These are phyloP conservation scores for Cutaneotrichosporon mucoides DNA, from an alignment of 1,284 basidiomycete genomes.

Conservation along the genomic window DNA sequence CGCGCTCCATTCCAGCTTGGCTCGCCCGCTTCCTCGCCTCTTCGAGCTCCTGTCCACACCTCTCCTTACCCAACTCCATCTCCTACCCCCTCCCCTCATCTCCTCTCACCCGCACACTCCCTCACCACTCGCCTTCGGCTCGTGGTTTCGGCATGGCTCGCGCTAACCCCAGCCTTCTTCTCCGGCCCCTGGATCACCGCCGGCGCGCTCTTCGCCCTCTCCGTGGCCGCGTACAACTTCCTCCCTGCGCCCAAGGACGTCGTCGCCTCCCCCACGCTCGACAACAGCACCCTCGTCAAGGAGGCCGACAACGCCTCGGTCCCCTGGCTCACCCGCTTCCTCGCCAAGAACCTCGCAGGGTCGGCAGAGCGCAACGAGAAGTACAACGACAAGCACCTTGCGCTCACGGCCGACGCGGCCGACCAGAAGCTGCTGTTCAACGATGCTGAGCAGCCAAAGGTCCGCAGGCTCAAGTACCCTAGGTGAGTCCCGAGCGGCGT, in stretches of 20 bases:
- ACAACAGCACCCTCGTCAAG: conserved; percentile 28
- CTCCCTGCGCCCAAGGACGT: conserved; percentile 34
- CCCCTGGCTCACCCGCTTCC: conserved; percentile 44
- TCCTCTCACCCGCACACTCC: too few species aligned
- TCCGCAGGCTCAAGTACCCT: conserved; percentile 47
- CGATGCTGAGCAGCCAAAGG: conserved; percentile 49
- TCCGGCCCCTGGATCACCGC: conserved; percentile 43
- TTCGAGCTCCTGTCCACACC: too few species aligned
- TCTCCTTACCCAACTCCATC: too few species aligned
- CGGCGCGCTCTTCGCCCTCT: conserved; percentile 31
- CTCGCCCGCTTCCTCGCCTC: too few species aligned
- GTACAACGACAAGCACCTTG: conserved; percentile 49
- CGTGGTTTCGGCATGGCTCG: neutral
- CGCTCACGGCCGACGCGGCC: conserved; percentile 43
- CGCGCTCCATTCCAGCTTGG: too few species aligned
- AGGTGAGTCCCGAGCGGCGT: conserved; percentile 31
- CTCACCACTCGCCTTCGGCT: neutral
- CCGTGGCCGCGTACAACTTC: conserved; percentile 37
- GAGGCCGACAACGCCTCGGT: conserved; percentile 16
- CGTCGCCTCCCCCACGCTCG: conserved; percentile 31
- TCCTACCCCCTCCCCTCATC: too few species aligned
- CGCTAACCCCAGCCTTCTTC: conserved; percentile 40
- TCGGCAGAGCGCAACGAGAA: conserved; percentile 35
- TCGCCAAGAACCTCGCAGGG: conserved; percentile 38
- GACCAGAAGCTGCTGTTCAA: conserved; percentile 50